phyloP scores from a whole-genome alignment of 768 basidiomycete genomes.

The Tulasnella sp. region DNA sequence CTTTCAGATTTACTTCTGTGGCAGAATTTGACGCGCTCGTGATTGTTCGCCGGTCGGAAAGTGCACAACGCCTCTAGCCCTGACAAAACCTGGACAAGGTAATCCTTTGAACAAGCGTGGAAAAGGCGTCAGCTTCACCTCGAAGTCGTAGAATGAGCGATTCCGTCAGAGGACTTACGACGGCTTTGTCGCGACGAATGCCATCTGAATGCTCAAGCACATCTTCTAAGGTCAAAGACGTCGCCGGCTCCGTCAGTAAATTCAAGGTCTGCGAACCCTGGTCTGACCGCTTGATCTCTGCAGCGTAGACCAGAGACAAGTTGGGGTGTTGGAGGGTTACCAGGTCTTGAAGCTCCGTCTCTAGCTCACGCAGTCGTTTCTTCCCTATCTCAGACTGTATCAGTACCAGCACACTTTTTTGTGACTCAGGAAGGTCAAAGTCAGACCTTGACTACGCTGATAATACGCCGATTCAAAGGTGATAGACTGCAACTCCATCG shows the following conservation, averaged over 20 bases:
- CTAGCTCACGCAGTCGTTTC: conserved; percentile 21
- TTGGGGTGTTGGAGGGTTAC: conserved; percentile 50
- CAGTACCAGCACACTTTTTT: no score
- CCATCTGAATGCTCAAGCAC: conserved; percentile 65
- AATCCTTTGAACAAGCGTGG: conserved; percentile 49
- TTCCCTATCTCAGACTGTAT: no score
- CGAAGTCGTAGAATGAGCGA: background rate
- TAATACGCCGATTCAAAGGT: conserved; percentile 63
- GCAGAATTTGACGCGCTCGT: conserved; percentile 25
- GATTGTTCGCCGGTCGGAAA: conserved; percentile 6
- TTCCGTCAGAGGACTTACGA: conserved; percentile 37
- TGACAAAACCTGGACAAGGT: conserved; percentile 31
- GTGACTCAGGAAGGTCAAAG: background rate
- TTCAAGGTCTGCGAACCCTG: conserved; percentile 42
- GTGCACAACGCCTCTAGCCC: conserved; percentile 1
- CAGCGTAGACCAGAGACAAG: conserved; percentile 54
- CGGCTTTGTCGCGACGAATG: conserved; percentile 61
- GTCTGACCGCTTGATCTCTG: conserved; percentile 45
- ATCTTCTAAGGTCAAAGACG: conserved; percentile 54
- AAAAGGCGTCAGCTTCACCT: background rate
- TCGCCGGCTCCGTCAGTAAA: conserved; percentile 62
- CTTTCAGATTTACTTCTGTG: conserved; percentile 48
- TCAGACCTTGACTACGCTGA: conserved; percentile 45
- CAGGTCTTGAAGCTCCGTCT: conserved; percentile 53
- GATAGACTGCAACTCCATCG: conserved; percentile 52